Evolutionary conservation across 441 rosid genomes (phyloP), one percentile per base, ranked within the genome.

Genomic region (Pelargonium exstipulatum): DNA sequence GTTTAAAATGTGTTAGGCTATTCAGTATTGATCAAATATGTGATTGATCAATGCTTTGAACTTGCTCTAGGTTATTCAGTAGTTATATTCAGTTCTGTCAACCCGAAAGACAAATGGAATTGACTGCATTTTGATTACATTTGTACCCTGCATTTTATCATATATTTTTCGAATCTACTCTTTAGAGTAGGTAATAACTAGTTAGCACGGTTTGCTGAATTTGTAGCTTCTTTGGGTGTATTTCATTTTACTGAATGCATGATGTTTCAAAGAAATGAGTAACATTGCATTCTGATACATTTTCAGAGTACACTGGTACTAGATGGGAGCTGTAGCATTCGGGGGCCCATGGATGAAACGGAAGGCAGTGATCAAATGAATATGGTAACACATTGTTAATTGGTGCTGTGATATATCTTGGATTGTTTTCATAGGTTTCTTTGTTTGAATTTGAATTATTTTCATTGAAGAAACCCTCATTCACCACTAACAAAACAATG

Each of bases 321-420:
- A 26, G 55, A 72, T 24, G 73, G 49, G 8, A 26, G 62, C 67
- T 14, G 9, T 22, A 18, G 4, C 62, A 55, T 42, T 43, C 37
- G 65, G 68, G 68, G 68, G 55, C 24, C 62, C 65, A 46, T 46
- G 9, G 75, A 68, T 67, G 75, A 70, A 71, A 22, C 16, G 8
- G 64, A 42, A 66, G 22, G 53, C 8, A 9, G 6, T 42, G 55
- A 2, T 49, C 26, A 63, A 62, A 35, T 49, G 64, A 70, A 64
- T 60, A 64, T 64, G 73, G 81, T 78, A 17, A 71, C 73, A 60
- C 9, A 35, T 20, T 18, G 42, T 45, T 3, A 57, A 58, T 63
- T 58, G 18, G 63, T 22, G 2, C 29, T n/a, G 62, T 55, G 5
- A 42, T n/a, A 71, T 55, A n/a, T 14, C 40, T 58, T 14, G 9